Evolutionary conservation across 306 rosid genomes (phyloP), one percentile per base, ranked within the genome.

Genomic region (Gillenia trifoliata): DNA sequence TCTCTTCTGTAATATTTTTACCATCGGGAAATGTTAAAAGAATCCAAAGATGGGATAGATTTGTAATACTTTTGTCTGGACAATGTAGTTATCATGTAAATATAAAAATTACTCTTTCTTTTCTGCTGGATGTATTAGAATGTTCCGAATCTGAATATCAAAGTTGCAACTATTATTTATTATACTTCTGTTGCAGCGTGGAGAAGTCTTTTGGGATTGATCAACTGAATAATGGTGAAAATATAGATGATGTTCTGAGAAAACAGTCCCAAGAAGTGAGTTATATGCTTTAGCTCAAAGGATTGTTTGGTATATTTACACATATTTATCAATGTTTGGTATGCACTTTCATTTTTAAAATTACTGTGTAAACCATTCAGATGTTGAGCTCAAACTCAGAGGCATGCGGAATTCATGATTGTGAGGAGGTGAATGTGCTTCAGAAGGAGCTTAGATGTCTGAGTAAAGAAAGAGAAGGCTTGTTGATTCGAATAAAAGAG

Each of bases 251-350:
- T 68, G 67, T 52, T 45, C 77, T 64, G 70, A 75, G 67, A 57
- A 76, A 73, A 60, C 83, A 77, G 22, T 74, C 80, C 52, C 83
- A 6, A 57, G 88, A 88, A 78, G 96, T 89, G 76, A 83, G 84
- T 77, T 66, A 36, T 68, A 34, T 66, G 49, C 72, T 49, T 77
- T 65, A 26, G 26, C 68, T 64, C 59, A 26, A 64, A 33, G 28
- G 33, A 40, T 75, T 73, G 63, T 16, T 25, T 68, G 66, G 72
- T 70, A 38, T 36, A 7, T 7, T 74, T 28, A 26, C 30, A 28
- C 59, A 41, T 13, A 11, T 34, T 9, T 11, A 20, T 30, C 11
- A 30, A 12, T 16, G 1, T 0, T 52, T 3, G 61, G 41, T 70
- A n/a, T 52, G 13, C n/a, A 20, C 8, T 3, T 38, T 38, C 7